A percentile compares a stretch with the other conserved stretches of the same genome.
Conservation (phyloP, 2,329 filamentous ascomycete genomes). For the Cytospora piceae region DNA sequence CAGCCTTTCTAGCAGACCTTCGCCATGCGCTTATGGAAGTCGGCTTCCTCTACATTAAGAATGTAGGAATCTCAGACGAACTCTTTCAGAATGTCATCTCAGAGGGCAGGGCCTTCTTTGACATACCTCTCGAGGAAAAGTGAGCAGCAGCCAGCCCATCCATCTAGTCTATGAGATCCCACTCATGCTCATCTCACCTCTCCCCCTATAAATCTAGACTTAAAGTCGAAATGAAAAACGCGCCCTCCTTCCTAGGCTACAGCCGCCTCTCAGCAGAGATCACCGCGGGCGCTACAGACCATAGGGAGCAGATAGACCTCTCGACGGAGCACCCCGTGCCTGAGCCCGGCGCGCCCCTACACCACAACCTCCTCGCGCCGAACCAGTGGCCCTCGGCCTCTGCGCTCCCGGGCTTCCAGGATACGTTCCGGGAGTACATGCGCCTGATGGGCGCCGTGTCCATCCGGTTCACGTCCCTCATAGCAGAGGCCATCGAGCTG, state of each 20-base stretch:
- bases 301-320: constrained; percentile 85
- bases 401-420: constrained; percentile 68
- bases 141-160: constrained; percentile 14
- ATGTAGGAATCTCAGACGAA: constrained; percentile 71
- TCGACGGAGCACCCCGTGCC: constrained; percentile 77
- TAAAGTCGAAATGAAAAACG: constrained; percentile 74
- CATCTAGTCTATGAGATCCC: neutral
- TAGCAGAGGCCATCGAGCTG: constrained; percentile 82
- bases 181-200: neutral
- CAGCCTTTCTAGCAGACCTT: constrained; percentile 70
- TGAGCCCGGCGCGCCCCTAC: constrained; percentile 63
- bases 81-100: constrained; percentile 68
- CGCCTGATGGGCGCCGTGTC: constrained; percentile 72
- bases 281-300: constrained; percentile 76
- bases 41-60: constrained; percentile 85
- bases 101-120: constrained; percentile 75
- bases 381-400: constrained; percentile 76
- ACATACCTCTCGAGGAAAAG: constrained; percentile 77
- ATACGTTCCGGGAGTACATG: constrained; percentile 76
- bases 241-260: constrained; percentile 72
- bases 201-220: constrained; percentile 45
- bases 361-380: constrained; percentile 76
- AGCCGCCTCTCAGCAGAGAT: constrained; percentile 68
- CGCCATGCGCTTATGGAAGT: constrained; percentile 80
- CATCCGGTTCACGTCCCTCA: constrained; percentile 74